These are phyloP conservation scores for Leptographium wingfieldii DNA, from an alignment of 2,329 filamentous ascomycete genomes.

Conservation along the genomic window DNA sequence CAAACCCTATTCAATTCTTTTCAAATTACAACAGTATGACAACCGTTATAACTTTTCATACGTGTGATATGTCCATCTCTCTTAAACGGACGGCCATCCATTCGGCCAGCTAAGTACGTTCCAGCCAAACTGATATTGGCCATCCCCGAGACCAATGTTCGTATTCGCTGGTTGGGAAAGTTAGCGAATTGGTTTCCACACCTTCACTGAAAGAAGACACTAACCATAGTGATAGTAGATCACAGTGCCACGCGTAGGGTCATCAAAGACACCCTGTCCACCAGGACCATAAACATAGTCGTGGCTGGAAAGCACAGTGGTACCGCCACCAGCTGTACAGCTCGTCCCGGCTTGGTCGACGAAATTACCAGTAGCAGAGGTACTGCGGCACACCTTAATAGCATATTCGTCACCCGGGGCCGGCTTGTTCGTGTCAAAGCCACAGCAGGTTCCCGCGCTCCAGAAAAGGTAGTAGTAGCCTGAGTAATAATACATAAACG, in stretches of 20 bases:
- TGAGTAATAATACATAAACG: constrained; percentile 36
- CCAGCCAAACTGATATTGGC: constrained; percentile 2
- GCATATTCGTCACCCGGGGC: constrained; percentile 48
- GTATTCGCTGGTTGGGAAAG: neutral
- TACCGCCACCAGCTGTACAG: constrained; percentile 45
- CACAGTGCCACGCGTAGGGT: constrained; percentile 35
- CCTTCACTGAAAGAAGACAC: neutral
- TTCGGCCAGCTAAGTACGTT: neutral
- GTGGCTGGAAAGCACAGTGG: constrained; percentile 43
- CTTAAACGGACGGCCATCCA: neutral
- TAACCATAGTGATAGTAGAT: constrained; percentile 41
- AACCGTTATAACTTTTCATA: too few species aligned
- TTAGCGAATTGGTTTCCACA: neutral
- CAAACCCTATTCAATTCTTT: too few species aligned
- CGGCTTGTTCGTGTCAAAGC: constrained; percentile 37
- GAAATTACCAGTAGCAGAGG: constrained; percentile 37
- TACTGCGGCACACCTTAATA: constrained; percentile 49
- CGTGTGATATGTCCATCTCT: neutral
- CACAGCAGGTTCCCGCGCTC: constrained; percentile 48
- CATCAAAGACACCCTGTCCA: constrained; percentile 45
- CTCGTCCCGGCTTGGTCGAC: constrained; percentile 40
- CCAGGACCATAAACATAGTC: constrained; percentile 48
- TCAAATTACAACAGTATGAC: too few species aligned
- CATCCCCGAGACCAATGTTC: neutral
- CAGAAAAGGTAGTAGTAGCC: constrained; percentile 54